Conservation (phyloP, 495 filamentous ascomycete species). For the Podospora didyma region DNA sequence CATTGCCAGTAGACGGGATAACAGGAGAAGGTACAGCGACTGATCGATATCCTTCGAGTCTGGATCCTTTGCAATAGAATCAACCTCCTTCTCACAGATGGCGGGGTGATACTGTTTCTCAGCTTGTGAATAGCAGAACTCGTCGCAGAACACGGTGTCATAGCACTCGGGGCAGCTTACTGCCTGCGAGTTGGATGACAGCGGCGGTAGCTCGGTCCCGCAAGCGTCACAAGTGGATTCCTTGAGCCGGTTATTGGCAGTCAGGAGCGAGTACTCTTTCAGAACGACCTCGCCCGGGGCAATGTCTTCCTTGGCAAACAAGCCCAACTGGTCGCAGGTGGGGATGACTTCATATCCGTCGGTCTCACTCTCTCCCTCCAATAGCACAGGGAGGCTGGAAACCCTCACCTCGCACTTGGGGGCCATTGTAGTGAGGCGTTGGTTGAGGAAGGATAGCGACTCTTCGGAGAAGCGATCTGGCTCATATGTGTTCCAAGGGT, state of each 20-base stretch:
- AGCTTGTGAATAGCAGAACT: conserved; percentile 67
- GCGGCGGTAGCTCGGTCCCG: conserved; percentile 66
- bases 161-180: conserved; percentile 70
- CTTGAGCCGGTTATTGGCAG: conserved; percentile 76
- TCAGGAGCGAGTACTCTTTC: conserved; percentile 72
- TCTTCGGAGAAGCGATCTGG: conserved; percentile 74
- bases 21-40: conserved; percentile 73
- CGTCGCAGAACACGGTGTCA: conserved; percentile 83
- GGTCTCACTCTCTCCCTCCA: conserved; percentile 41
- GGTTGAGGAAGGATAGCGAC: conserved; percentile 64
- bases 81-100: conserved; percentile 79
- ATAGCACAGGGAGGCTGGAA: conserved; percentile 65
- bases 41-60: conserved; percentile 66
- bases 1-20: conserved; percentile 80
- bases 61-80: conserved; percentile 75
- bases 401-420: conserved; percentile 69
- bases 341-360: conserved; percentile 43
- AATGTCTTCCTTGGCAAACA: conserved; percentile 85
- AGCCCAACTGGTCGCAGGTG: conserved; percentile 72
- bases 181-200: conserved; percentile 40
- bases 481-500: conserved; percentile 91
- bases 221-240: conserved; percentile 83
- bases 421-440: conserved; percentile 57
- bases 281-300: conserved; percentile 71
- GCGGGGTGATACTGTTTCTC: conserved; percentile 75